A percentile compares a stretch with the other conserved stretches of the same genome.
These are phyloP conservation scores for Colletotrichum tropicicola DNA, from an alignment of 2,329 filamentous ascomycete genomes.

Conservation along the genomic window DNA sequence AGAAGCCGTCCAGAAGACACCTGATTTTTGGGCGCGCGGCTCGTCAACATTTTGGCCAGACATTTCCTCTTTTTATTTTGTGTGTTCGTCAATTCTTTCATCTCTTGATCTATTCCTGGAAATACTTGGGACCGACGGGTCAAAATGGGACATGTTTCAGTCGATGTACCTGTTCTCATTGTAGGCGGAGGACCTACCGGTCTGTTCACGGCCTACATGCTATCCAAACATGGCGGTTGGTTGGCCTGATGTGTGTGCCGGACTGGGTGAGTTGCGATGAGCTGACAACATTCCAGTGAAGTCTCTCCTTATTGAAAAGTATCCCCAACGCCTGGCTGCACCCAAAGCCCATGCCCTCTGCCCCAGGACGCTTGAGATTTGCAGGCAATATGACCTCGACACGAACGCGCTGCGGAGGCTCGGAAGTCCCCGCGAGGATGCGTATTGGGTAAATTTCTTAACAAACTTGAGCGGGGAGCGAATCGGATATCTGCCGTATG, in stretches of 20 bases:
- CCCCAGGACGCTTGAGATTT: slow-evolving; percentile 29
- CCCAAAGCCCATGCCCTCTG: slow-evolving; percentile 32
- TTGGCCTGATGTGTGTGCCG: background rate
- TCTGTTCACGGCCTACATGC: slow-evolving; percentile 43
- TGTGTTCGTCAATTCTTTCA: background rate
- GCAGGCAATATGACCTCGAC: slow-evolving; percentile 26
- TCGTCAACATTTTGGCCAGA: background rate
- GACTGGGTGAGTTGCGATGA: slow-evolving; percentile 33
- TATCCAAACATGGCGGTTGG: slow-evolving; percentile 32
- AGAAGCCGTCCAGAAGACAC: background rate
- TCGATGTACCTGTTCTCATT: slow-evolving; percentile 44
- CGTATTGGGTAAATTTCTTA: slow-evolving; percentile 29
- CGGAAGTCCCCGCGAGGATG: slow-evolving; percentile 20
- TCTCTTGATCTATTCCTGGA: background rate
- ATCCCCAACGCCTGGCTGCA: slow-evolving; percentile 38
- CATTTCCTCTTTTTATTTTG: background rate
- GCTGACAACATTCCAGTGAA: slow-evolving; percentile 33
- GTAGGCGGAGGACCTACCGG: slow-evolving; percentile 46
- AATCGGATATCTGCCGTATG: slow-evolving; percentile 22
- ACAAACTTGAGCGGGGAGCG: slow-evolving; percentile 25
- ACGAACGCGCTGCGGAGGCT: slow-evolving; percentile 14
- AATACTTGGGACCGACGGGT: background rate
- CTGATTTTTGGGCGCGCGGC: background rate
- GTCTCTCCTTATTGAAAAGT: slow-evolving; percentile 41
- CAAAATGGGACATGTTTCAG: background rate